phyloP scores from a whole-genome alignment of 2,329 filamentous ascomycete species.

The Sporothrix euskadiensis region DNA sequence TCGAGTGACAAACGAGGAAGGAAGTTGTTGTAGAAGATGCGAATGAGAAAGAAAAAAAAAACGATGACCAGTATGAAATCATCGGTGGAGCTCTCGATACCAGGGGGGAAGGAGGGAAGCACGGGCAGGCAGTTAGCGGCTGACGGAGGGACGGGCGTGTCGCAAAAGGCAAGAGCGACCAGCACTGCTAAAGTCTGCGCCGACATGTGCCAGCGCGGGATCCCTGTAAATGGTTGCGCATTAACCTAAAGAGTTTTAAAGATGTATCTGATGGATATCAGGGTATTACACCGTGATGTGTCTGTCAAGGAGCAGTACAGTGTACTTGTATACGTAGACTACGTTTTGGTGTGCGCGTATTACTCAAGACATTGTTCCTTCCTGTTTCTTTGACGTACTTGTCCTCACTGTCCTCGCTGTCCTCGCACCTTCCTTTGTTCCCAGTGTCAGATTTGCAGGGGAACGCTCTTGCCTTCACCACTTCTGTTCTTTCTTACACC shows the following conservation, averaged over 20 bases:
- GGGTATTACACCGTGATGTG: neutral
- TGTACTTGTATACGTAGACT: neutral
- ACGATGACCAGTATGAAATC: constrained; percentile 22
- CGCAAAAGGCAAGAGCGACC: neutral
- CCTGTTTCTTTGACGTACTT: neutral
- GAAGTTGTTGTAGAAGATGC: neutral
- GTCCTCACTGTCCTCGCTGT: neutral
- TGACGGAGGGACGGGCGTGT: neutral
- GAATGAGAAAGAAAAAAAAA: constrained; percentile 15
- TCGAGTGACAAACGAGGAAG: neutral
- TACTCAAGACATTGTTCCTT: constrained; percentile 1
- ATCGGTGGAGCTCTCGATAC: constrained; percentile 22
- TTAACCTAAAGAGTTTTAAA: neutral
- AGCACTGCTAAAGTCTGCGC: neutral
- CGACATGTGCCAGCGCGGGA: neutral
- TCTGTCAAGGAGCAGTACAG: neutral
- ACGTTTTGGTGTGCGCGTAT: neutral
- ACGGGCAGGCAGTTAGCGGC: neutral
- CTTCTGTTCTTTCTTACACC: neutral
- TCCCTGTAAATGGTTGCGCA: neutral
- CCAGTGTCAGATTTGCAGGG: neutral
- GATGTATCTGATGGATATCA: neutral
- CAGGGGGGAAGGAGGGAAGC: constrained; percentile 17
- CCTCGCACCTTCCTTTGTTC: constrained; percentile 7
- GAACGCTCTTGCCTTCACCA: neutral